Conservation (phyloP, 768 basidiomycete genomes). For the Lentinula edodes region DNA sequence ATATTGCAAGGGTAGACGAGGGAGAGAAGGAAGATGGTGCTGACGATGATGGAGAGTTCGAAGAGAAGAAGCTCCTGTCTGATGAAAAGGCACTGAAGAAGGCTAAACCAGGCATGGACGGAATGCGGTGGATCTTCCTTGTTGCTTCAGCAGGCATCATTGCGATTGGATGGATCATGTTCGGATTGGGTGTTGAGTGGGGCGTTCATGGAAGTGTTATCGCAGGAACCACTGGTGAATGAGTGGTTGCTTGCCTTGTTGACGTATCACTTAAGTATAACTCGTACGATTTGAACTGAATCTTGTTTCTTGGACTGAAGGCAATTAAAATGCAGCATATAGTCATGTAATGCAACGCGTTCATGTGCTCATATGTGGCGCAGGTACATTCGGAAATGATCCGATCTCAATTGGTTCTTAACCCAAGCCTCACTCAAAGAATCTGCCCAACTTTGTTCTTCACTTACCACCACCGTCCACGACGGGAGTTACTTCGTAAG, state of each 20-base stretch:
- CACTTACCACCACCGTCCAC: background rate
- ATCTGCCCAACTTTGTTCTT: background rate
- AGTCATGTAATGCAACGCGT: no score
- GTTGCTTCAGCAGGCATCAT: slow-evolving; percentile 20
- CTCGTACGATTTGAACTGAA: background rate
- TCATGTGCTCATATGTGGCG: background rate
- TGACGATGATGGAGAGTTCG: background rate
- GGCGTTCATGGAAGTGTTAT: slow-evolving; percentile 31
- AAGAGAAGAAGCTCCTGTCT: slow-evolving; percentile 10
- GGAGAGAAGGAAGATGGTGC: slow-evolving; percentile 1
- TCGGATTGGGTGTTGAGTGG: slow-evolving; percentile 36
- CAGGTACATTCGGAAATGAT: background rate
- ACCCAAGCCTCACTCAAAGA: no score
- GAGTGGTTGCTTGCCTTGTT: background rate
- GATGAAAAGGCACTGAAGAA: slow-evolving; percentile 27
- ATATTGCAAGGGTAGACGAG: slow-evolving; percentile 12
- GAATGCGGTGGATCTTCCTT: slow-evolving; percentile 16
- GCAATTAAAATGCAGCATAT: no score
- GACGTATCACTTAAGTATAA: background rate
- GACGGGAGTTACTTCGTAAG: background rate
- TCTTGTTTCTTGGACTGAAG: no score
- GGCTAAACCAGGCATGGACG: slow-evolving; percentile 8
- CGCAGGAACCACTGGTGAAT: slow-evolving; percentile 24
- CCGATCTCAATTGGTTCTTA: background rate
- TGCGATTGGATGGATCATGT: slow-evolving; percentile 35